Evolutionary conservation across 2,329 filamentous ascomycete genomes (phyloP).

Genomic region (Verticillium isaacii): DNA sequence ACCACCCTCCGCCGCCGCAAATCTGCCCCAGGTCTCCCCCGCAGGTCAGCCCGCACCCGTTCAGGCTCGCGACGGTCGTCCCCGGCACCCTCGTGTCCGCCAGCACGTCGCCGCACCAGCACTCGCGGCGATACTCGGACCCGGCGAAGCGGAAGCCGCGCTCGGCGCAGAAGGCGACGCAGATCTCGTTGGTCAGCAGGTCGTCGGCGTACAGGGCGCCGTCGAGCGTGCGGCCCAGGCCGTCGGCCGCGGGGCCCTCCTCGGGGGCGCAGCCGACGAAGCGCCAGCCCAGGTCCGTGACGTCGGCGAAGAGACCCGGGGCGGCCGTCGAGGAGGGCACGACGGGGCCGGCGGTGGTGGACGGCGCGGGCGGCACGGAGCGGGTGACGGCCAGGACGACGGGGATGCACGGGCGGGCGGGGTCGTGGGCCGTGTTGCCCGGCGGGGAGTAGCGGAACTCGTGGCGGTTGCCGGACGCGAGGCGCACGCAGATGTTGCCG

Average conservation of each 20-base stretch:
- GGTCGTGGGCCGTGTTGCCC: conserved; percentile 21
- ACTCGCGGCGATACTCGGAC: conserved; percentile 30
- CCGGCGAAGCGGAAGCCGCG: conserved; percentile 21
- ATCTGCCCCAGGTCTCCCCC: conserved; percentile 25
- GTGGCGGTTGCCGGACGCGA: conserved; percentile 27
- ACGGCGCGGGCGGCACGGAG: background rate
- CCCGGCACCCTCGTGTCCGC: conserved; percentile 18
- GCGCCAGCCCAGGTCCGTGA: conserved; percentile 15
- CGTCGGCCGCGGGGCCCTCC: conserved; percentile 17
- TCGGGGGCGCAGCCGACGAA: conserved; percentile 22
- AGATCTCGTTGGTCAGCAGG: conserved; percentile 6
- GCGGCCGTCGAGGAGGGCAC: conserved; percentile 5
- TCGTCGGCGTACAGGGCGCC: conserved; percentile 3
- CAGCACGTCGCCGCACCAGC: conserved; percentile 27
- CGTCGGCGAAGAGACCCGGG: conserved; percentile 13
- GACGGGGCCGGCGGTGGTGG: background rate
- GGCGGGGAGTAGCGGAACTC: conserved; percentile 39
- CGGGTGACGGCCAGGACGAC: conserved; percentile 1
- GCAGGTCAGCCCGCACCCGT: conserved; percentile 25
- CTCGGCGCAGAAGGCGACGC: conserved; percentile 11
- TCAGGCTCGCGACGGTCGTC: conserved; percentile 15
- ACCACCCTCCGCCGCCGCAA: conserved; percentile 22
- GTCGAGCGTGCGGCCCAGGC: conserved; percentile 17
- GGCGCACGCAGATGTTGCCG: conserved; percentile 33
- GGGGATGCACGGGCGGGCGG: background rate